Evolutionary conservation across 371 early-diverging fungal species (phyloP).

Genomic region (Mucor piriformis): DNA sequence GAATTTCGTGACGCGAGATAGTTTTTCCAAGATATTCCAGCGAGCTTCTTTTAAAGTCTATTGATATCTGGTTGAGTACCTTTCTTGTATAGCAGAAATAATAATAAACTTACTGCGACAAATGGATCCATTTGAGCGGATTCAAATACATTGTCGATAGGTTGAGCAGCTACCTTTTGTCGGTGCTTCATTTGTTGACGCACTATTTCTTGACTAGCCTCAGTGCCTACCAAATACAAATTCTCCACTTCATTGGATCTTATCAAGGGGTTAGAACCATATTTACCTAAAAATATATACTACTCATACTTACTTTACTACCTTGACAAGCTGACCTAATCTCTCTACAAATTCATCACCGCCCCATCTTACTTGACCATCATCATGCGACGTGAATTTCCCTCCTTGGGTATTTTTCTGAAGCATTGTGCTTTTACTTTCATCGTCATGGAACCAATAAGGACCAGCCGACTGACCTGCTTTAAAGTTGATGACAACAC

Average conservation of each 20-base stretch:
- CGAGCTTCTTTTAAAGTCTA: constrained; percentile 69
- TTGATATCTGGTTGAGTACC: background rate
- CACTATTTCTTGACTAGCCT: background rate
- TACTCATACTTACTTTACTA: constrained; percentile 26
- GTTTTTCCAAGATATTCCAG: constrained; percentile 84
- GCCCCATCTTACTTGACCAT: constrained; percentile 41
- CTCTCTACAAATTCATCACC: constrained; percentile 52
- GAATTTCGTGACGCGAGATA: constrained; percentile 82
- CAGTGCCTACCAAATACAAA: constrained; percentile 15
- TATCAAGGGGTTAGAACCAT: background rate
- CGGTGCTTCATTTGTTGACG: background rate
- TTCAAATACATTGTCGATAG: constrained; percentile 26
- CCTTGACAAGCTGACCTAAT: constrained; percentile 27
- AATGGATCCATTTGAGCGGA: constrained; percentile 51
- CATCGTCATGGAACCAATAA: constrained; percentile 56
- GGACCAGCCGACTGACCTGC: constrained; percentile 45
- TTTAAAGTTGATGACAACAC: constrained; percentile 43
- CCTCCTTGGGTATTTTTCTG: constrained; percentile 50
- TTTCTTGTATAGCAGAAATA: background rate
- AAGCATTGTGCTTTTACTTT: constrained; percentile 50
- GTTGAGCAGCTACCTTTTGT: background rate
- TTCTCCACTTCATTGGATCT: constrained; percentile 28
- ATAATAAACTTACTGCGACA: constrained; percentile 34
- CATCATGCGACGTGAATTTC: constrained; percentile 21
- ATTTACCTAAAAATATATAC: background rate